Conservation (phyloP, 2,329 filamentous ascomycete species). For the Fusarium sp. region DNA sequence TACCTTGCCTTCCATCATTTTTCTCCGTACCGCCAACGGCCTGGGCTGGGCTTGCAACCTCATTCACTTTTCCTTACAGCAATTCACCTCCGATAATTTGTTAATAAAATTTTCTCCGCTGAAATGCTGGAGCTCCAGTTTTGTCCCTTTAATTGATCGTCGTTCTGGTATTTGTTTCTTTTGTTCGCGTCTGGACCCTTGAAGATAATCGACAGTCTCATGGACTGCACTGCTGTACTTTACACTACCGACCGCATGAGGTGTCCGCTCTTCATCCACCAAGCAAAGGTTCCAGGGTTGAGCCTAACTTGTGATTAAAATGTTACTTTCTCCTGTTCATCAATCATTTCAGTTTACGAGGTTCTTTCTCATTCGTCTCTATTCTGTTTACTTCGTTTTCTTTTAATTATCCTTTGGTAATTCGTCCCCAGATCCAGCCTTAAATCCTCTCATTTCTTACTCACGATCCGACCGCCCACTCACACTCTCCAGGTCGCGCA, state of each 20-base stretch:
- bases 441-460: constrained; percentile 32
- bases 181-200: background rate
- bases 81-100: constrained; percentile 29
- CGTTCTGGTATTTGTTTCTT: background rate
- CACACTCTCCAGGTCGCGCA: constrained; percentile 32
- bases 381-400: background rate
- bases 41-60: constrained; percentile 36
- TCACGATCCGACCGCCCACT: constrained; percentile 38
- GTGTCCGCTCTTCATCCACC: constrained; percentile 20
- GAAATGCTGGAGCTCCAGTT: constrained; percentile 7
- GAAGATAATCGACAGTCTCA: background rate
- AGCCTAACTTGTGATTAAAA: constrained; percentile 9
- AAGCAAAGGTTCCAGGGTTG: constrained; percentile 23
- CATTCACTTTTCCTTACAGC: constrained; percentile 20
- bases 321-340: background rate
- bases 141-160: constrained; percentile 8
- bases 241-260: constrained; percentile 6
- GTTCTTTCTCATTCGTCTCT: background rate
- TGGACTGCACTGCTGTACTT: constrained; percentile 2
- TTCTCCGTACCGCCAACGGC: constrained; percentile 37
- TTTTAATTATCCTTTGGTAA: background rate
- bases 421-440: constrained; percentile 9
- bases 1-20: constrained; percentile 10
- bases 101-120: constrained; percentile 36
- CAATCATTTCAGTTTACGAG: background rate